Base-by-base conservation (phyloP, 768 basidiomycete species). In the Rhizopogon sp. region DNA sequence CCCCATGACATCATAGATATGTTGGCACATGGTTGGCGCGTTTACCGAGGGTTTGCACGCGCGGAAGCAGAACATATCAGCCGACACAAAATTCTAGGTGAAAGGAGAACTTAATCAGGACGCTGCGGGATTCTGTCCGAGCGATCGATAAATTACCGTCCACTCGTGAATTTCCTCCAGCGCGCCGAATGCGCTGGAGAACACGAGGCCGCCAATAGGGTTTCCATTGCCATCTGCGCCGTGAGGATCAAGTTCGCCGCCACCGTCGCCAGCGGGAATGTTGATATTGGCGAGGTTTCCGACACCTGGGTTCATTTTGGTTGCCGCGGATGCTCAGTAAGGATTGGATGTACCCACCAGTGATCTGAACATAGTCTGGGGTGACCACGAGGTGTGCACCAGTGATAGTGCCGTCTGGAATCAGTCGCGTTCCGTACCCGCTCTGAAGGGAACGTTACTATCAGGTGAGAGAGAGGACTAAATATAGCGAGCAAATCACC, bases 331-430 rank as follows among this genome's bases (percentile, higher is more conserved):
- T 60, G 28, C 66, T 60, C 6, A 68, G 39, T 22, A 60, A 60
- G 9, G 58, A 56, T 6, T 14, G 28, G 1, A 50, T 47, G 22
- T 13, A 56, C 65, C 39, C 51, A 74, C 86, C 90, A 39, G 82
- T 84, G 52, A 90, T 71, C 62, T 87, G 88, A 35, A 89, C 75
- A 66, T 83, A 90, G 66, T 85, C 84, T n/a, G 87, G 83, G 0
- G 89, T 88, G 58, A 81, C 75, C 5, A 89, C 76, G 65, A 88
- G 81, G 64, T 85, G 87, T 16, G 80, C 85, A 50, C 83, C 83
- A 1, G 72, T 74, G 61, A 90, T 81, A n/a, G 84, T 70, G 31
- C 86, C 90, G 52, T 83, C 79, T 10, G 88, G 90, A 58, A 92
- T 88, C 60, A 87, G 65, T 47, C 82, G 83, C 13, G 81, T 78